Base-by-base conservation (phyloP, 2,329 filamentous ascomycete species). In the Talaromyces piceae region DNA sequence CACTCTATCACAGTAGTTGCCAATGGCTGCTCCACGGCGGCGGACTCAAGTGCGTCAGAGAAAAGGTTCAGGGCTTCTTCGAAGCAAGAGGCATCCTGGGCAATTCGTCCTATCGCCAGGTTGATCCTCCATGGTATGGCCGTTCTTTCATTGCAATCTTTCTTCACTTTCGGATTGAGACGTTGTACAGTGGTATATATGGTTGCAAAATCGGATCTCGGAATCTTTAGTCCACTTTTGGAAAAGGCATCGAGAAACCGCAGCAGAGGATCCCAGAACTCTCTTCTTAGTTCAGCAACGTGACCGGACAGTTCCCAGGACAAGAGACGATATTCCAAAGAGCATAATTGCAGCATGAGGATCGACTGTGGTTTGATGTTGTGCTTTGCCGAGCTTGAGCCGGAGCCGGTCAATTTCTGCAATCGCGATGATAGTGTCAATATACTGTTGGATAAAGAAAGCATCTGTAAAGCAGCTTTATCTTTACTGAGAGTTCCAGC, bases 241-340 rank as follows among this genome's bases (percentile, higher is more conserved):
- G 61, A 59, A 49, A 70, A 73, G 23, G 50, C 56, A 3, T 62
- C 65, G 22, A 75, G 57, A 39, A 68, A 74, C 12, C 67, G 65
- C 28, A 66, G 58, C 47, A 76, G 63, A 26, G 72, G 73, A 41
- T 69, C 66, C 58, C 69, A 70, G 41, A 76, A 58, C 46, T 77
- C 74, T 50, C 65, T 68, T 4, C 54, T 59, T 41, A 68, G 61
- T 30, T 76, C 67, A 18, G 66, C 67, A n/a, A 64, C 50, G 56
- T 74, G 72, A 3, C 65, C 63, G 4, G 68, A 64, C 7, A 73
- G 43, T 33, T 66, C 67, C 73, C 73, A 75, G 30, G 70, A 70
- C 52, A 67, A 61, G 39, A 60, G 64, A 37, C 68, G 64, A 52
- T 72, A 62, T 55, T 75, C 70, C 45, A 73, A 57, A 13, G 68